Evolutionary conservation across 164 flowering plant species (phyloP), one percentile per base, ranked within the genome.

Genomic region (Nelumbo lutea): DNA sequence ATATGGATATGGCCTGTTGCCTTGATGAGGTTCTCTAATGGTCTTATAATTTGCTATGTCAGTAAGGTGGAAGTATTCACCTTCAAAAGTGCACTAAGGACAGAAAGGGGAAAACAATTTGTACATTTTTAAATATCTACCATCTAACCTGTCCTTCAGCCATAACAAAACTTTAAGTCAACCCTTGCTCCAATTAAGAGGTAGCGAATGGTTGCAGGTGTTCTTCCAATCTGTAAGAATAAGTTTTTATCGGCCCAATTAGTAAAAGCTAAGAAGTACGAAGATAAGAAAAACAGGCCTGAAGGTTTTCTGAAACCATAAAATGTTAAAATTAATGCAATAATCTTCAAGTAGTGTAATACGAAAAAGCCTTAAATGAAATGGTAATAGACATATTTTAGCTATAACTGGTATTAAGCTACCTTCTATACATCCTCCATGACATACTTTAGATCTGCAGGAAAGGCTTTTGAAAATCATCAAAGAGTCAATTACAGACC

Each of bases 361-460:
- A 39, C 9, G 4, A 50, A 41, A 60, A 40, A 13, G 9, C 57
- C 11, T 53, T 53, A 4, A 9, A 53, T 53, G 11, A 53, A 11
- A 53, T 53, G 14, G 3, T 9, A 53, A 4, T 15, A 53, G n/a
- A 4, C 2, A 52, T 11, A 11, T 9, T 13, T 13, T 52, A 52
- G 43, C 15, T 59, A 70, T 10, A 64, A 38, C 55, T 62, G 44
- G 38, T 48, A 63, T 42, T 43, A 5, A 43, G 27, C 77, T 59
- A 95, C 98, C 93, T 91, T 96, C 77, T 96, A 97, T 51, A 96
- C 73, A 78, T 96, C 99, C 81, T 93, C 98, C 99, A 92, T 95
- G 62, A 93, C 98, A 79, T 86, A 96, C 85, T 96, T 96, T 59
- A 96, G 96, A 84, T 96, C 98, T 0, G 97, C 97, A 65, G 88